A percentile compares a stretch with the other conserved stretches of the same genome.
These are phyloP conservation scores for Psilocybe cubensis DNA, from an alignment of 768 basidiomycete species.

Conservation along the genomic window DNA sequence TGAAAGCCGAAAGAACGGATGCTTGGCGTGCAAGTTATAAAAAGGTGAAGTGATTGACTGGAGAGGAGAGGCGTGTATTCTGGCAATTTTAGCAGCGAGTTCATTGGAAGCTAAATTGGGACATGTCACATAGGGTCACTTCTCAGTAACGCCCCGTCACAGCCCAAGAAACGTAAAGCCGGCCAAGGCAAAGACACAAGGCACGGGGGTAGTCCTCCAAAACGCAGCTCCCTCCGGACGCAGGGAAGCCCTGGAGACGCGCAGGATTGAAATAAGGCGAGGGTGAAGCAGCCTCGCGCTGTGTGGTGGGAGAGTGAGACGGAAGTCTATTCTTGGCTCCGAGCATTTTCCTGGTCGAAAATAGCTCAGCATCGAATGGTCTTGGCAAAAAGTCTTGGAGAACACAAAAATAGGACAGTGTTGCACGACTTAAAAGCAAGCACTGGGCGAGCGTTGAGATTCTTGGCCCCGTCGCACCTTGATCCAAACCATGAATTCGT, in stretches of 20 bases:
- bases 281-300: no score
- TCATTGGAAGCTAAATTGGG: slow-evolving; percentile 29
- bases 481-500: slow-evolving; percentile 36
- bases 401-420: slow-evolving; percentile 47
- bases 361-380: slow-evolving; percentile 39
- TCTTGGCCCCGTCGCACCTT: slow-evolving; percentile 43
- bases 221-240: neutral
- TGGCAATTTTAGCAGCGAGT: slow-evolving; percentile 25
- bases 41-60: slow-evolving; percentile 9
- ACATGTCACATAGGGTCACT: slow-evolving; percentile 25
- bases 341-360: slow-evolving; percentile 41
- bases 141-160: slow-evolving; percentile 2
- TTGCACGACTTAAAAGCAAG: slow-evolving; percentile 49
- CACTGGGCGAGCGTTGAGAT: slow-evolving; percentile 36
- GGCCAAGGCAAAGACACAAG: slow-evolving; percentile 13
- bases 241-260: no score
- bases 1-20: slow-evolving; percentile 23
- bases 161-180: neutral
- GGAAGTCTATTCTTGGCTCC: slow-evolving; percentile 35
- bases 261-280: no score
- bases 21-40: slow-evolving; percentile 19
- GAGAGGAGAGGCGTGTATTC: slow-evolving; percentile 7
- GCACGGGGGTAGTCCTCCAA: neutral
- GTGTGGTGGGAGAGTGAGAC: no score
- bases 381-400: slow-evolving; percentile 54